Percentiles rank a stretch among this genome's conserved stretches.
These are phyloP conservation scores for Datura wrightii DNA, from an alignment of 257 asterid genomes.

Conservation along the genomic window DNA sequence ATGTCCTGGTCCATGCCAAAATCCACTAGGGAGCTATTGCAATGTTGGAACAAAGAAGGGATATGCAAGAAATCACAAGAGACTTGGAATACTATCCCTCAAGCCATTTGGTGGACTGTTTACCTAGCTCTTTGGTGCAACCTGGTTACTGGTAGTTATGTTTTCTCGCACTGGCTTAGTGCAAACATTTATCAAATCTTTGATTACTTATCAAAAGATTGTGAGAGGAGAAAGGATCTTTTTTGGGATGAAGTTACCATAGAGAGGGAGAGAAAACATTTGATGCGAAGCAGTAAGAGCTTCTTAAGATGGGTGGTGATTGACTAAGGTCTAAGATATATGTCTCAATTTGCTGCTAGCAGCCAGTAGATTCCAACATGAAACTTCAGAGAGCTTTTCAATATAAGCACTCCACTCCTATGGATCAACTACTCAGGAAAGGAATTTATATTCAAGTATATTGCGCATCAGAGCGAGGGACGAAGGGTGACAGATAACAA, in stretches of 20 bases:
- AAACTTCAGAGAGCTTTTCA: slow-evolving; percentile 17
- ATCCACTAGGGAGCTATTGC: too few species aligned
- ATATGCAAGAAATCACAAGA: too few species aligned
- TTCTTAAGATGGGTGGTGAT: background rate
- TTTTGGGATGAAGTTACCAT: background rate
- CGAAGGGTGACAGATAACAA: background rate
- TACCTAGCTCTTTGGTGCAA: too few species aligned
- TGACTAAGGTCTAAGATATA: background rate
- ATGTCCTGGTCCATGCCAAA: too few species aligned
- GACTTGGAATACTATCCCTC: too few species aligned
- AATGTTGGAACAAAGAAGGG: too few species aligned
- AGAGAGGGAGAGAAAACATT: background rate
- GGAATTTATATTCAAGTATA: background rate
- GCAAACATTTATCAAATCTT: too few species aligned
- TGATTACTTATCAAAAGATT: background rate
- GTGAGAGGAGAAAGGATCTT: background rate
- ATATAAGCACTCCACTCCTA: slow-evolving; percentile 6
- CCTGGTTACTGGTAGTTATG: too few species aligned
- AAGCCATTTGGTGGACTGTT: too few species aligned
- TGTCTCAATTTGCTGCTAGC: background rate
- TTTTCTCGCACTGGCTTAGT: too few species aligned
- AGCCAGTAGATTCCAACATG: slow-evolving; percentile 8
- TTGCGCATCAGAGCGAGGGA: background rate
- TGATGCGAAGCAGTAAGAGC: background rate
- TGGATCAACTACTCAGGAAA: background rate